Evolutionary conservation across 768 basidiomycete species (phyloP).

Genomic region (Russula sp.): DNA sequence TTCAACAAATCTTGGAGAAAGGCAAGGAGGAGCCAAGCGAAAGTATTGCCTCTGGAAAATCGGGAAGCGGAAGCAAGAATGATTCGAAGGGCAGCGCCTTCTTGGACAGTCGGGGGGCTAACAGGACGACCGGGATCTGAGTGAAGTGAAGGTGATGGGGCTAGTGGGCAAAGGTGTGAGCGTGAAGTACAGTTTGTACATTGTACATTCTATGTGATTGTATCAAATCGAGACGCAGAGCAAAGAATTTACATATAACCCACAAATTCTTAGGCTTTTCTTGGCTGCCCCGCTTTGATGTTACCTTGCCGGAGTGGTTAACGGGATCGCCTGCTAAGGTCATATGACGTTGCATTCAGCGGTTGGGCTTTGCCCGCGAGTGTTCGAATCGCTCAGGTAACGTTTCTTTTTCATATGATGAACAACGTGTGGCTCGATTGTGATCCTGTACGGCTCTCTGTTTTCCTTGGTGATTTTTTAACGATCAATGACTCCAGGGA

Average conservation of each 20-base stretch:
- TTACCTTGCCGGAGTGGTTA: constrained; percentile 97
- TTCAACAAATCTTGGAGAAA: constrained; percentile 50
- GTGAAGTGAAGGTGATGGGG: not conserved
- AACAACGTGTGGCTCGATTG: constrained; percentile 31
- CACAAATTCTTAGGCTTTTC: not conserved
- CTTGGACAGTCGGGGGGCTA: constrained; percentile 15
- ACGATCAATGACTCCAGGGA: constrained; percentile 40
- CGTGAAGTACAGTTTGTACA: not conserved
- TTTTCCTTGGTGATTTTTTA: not conserved
- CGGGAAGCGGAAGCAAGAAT: constrained; percentile 23
- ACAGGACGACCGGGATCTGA: constrained; percentile 18
- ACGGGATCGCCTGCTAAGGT: constrained; percentile 42
- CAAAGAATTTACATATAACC: not conserved
- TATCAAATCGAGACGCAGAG: not conserved
- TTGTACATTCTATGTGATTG: not conserved
- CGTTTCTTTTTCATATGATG: constrained; percentile 28
- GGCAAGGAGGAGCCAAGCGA: constrained; percentile 55
- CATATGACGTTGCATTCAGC: constrained; percentile 31
- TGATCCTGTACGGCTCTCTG: constrained; percentile 27
- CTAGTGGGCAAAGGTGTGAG: not conserved
- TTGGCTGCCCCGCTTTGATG: constrained; percentile 22
- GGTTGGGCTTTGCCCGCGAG: constrained; percentile 56
- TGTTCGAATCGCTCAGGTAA: constrained; percentile 59
- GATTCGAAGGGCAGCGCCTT: constrained; percentile 12
- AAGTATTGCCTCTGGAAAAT: constrained; percentile 30